Evolutionary conservation across 164 flowering plant genomes (phyloP), one percentile per base, ranked within the genome.

Genomic region (Vitis labrusca): DNA sequence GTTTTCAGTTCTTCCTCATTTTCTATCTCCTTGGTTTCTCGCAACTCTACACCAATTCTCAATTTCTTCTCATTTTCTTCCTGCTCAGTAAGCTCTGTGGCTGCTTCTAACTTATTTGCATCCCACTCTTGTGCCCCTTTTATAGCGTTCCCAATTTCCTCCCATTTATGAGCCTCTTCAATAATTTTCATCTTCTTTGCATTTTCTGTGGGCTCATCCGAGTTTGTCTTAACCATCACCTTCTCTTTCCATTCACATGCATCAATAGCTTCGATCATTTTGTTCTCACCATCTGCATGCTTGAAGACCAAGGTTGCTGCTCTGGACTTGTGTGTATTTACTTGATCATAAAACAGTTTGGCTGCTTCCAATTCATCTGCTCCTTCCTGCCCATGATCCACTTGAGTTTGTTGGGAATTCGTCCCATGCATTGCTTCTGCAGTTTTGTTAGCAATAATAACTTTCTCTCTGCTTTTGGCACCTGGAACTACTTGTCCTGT

Each of bases 381-480:
- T 55, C 59, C 69, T 71, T 66, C 71, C 70, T 13, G 23, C 54
- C 67, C 50, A 66, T 19, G 14, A 64, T 73, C 61, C 54, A 47
- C 65, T 56, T 30, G 65, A 23, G 59, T 37, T 44, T 44, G 37
- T 9, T 11, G 56, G 51, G 13, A 50, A 47, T 51, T 55, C 19
- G 59, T 30, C 49, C 14, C 59, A 32, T 23, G 47, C 3, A 54
- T 67, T 52, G 27, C 74, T 53, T 44, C 69, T 15, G 44, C 52
- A 59, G 50, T 58, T 59, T 44, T 66, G 29, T 63, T 64, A 19
- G 66, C 55, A 70, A 9, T 8, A 51, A 59, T 12, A 55, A 48
- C 50, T 17, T 71, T 30, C 12, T 72, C 64, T 44, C 10, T 37
- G 12, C 17, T 74, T 67, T 44, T 60, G 17, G 47, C 23, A n/a